These are phyloP conservation scores for Ceratocystis eucalypticola DNA, from an alignment of 2,329 filamentous ascomycete genomes.

Conservation along the genomic window DNA sequence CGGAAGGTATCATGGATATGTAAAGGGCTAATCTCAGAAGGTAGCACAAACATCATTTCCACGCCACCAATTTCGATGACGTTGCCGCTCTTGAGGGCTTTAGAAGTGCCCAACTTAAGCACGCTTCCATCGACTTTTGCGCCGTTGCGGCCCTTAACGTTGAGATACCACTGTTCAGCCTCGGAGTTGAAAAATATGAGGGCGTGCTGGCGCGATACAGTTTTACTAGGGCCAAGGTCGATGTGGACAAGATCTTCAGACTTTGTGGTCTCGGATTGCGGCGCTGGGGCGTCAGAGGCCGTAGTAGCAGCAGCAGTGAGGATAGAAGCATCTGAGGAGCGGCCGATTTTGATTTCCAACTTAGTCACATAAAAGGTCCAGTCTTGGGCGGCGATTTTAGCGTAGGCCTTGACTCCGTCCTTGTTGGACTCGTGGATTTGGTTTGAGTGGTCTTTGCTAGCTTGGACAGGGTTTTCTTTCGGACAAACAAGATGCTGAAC, in stretches of 20 bases:
- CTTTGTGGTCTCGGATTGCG: constrained; percentile 20
- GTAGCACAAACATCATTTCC: constrained; percentile 98
- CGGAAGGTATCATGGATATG: constrained; percentile 56
- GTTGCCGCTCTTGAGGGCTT: constrained; percentile 65
- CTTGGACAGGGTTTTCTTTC: constrained; percentile 39
- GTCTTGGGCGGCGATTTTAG: constrained; percentile 66
- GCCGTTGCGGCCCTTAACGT: constrained; percentile 83
- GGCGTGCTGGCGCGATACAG: constrained; percentile 65
- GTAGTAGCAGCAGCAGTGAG: constrained; percentile 28
- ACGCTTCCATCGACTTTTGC: constrained; percentile 64
- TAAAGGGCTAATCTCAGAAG: constrained; percentile 52
- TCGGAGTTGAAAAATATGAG: constrained; percentile 59
- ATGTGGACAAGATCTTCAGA: constrained; percentile 56
- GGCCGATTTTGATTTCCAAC: constrained; percentile 62
- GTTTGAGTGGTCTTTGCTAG: constrained; percentile 50
- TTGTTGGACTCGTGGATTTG: constrained; percentile 47
- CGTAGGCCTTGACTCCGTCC: constrained; percentile 58
- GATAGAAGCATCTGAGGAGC: constrained; percentile 29
- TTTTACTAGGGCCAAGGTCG: constrained; percentile 73
- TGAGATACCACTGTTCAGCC: constrained; percentile 63
- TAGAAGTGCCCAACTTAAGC: constrained; percentile 52
- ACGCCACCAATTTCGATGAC: constrained; percentile 85
- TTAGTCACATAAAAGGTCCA: constrained; percentile 77
- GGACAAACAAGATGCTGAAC: constrained; percentile 36
- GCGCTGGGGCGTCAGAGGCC: background rate